phyloP scores from a whole-genome alignment of 75 land plant genomes.

The Cryptomeria japonica region DNA sequence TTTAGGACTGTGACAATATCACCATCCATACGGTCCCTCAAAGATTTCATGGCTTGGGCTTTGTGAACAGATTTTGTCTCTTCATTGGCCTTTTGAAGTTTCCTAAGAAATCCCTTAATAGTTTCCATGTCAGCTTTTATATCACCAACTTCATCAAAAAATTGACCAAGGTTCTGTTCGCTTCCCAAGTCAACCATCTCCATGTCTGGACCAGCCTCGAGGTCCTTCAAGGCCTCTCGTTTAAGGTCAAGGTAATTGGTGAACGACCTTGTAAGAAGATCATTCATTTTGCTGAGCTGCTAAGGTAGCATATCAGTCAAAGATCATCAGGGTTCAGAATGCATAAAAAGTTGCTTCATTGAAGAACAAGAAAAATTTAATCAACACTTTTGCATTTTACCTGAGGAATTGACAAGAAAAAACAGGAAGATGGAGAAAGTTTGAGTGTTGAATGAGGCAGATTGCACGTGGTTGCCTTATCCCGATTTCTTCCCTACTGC shows the following conservation, averaged over 20 bases:
- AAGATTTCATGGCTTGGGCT: slow-evolving; percentile 52
- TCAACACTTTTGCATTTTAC: background rate
- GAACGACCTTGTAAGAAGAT: slow-evolving; percentile 71
- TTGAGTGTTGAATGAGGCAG: background rate
- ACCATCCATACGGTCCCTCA: slow-evolving; percentile 63
- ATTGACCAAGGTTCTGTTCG: slow-evolving; percentile 42
- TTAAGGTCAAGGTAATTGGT: slow-evolving; percentile 76
- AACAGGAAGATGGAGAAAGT: background rate
- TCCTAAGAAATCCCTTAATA: slow-evolving; percentile 28
- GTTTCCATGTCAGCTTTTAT: slow-evolving; percentile 57
- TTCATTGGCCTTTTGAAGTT: slow-evolving; percentile 52
- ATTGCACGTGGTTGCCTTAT: background rate
- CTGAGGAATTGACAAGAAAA: background rate
- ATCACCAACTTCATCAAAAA: slow-evolving; percentile 62
- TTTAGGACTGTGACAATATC: slow-evolving; percentile 45
- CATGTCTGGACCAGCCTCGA: slow-evolving; percentile 43
- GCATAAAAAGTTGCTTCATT: background rate
- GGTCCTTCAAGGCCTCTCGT: slow-evolving; percentile 61
- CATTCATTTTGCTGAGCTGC: slow-evolving; percentile 54
- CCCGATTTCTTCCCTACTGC: background rate
- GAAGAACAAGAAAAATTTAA: background rate
- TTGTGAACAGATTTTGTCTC: slow-evolving; percentile 51
- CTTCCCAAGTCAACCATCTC: slow-evolving; percentile 24
- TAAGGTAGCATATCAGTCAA: background rate
- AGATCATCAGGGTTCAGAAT: background rate